A percentile compares a stretch with the other conserved stretches of the same genome.
These are phyloP conservation scores for Anisodus tanguticus DNA, from an alignment of 257 asterid species.

Conservation along the genomic window DNA sequence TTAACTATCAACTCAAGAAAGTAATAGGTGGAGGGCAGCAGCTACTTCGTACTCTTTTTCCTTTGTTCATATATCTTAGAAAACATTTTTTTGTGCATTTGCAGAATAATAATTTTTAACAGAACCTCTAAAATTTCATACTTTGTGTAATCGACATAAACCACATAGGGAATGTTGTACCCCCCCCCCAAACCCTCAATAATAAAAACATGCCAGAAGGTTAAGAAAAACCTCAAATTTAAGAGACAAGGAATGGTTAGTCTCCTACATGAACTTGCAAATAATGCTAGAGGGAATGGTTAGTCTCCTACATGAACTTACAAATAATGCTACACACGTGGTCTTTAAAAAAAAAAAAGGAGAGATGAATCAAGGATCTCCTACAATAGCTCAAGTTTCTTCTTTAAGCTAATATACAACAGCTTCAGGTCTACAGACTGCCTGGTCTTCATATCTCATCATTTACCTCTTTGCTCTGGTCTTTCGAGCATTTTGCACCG, in stretches of 20 bases:
- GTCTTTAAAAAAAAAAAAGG: not conserved
- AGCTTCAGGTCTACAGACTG: conserved; percentile 40
- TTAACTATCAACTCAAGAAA: no score
- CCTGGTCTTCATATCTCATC: conserved; percentile 31
- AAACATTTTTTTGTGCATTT: no score
- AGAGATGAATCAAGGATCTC: conserved; percentile 17
- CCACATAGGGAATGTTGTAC: no score
- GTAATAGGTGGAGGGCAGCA: no score
- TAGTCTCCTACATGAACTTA: conserved; percentile 16
- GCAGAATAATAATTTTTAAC: no score
- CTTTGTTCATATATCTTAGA: no score
- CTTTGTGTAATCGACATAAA: no score
- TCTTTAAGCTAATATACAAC: conserved; percentile 34
- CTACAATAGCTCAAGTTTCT: conserved; percentile 22
- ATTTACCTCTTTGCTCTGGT: conserved; percentile 54
- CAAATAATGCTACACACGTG: not conserved
- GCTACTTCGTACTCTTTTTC: no score
- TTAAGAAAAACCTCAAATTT: not conserved
- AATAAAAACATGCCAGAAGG: not conserved
- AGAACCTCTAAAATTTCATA: no score
- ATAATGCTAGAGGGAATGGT: not conserved
- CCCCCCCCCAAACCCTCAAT: no score
- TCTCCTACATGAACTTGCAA: conserved; percentile 1
- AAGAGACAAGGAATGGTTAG: not conserved
- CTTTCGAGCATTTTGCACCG: conserved; percentile 41